Conservation (phyloP, 2,329 filamentous ascomycete genomes). For the Apiospora marii region DNA sequence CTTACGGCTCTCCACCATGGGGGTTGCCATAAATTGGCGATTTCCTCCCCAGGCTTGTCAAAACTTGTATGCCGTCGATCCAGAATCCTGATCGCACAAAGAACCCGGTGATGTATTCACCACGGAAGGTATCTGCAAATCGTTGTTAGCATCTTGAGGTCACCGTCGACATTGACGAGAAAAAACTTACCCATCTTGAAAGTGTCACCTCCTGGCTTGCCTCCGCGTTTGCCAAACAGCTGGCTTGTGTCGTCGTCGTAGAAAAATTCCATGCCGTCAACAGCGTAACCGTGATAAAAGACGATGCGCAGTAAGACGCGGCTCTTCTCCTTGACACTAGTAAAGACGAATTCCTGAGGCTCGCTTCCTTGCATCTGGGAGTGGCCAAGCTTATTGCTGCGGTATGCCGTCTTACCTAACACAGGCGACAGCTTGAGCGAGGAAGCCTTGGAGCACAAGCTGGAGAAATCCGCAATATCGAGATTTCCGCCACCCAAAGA, state of each 20-base stretch:
- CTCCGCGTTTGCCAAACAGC: conserved; percentile 83
- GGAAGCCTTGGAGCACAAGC: conserved; percentile 74
- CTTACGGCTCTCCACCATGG: conserved; percentile 82
- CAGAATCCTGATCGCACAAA: conserved; percentile 79
- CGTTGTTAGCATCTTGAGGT: conserved; percentile 32
- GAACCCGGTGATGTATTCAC: conserved; percentile 90
- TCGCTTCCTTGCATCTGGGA: conserved; percentile 75
- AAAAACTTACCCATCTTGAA: conserved; percentile 76
- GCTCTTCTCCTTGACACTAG: conserved; percentile 71
- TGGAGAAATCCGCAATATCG: conserved; percentile 78
- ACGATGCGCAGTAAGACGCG: conserved; percentile 78
- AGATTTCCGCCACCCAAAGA: conserved; percentile 78
- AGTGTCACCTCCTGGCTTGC: conserved; percentile 72
- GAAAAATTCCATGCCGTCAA: conserved; percentile 90
- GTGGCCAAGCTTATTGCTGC: conserved; percentile 76
- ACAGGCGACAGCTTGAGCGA: conserved; percentile 75
- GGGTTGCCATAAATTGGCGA: conserved; percentile 87
- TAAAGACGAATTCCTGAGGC: conserved; percentile 77
- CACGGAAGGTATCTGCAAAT: conserved; percentile 75
- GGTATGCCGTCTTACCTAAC: conserved; percentile 75
- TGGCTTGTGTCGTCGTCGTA: conserved; percentile 89
- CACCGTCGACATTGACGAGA: background rate
- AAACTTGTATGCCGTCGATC: conserved; percentile 88
- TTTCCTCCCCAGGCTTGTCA: conserved; percentile 87
- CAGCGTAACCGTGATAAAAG: conserved; percentile 77